phyloP scores from a whole-genome alignment of 2,329 filamentous ascomycete species.

The Fusarium lyarnte region DNA sequence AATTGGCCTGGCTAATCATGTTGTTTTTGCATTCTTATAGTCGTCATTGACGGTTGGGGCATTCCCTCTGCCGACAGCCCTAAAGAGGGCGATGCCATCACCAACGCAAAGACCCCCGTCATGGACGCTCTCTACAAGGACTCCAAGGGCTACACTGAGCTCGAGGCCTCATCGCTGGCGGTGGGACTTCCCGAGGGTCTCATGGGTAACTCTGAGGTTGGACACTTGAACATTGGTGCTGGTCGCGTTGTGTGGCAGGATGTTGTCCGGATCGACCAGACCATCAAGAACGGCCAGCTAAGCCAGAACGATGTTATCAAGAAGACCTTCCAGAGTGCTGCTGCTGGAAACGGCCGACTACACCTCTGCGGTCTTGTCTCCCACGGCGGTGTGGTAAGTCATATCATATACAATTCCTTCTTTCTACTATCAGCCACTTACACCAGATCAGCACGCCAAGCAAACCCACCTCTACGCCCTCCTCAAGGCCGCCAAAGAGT shows the following conservation, averaged over 20 bases:
- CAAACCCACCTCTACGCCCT: conserved; percentile 92
- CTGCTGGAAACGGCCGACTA: conserved; percentile 88
- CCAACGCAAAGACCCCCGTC: conserved; percentile 88
- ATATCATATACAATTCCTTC: not conserved
- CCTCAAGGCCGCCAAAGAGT: conserved; percentile 88
- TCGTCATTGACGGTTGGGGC: conserved; percentile 99
- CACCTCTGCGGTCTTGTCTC: conserved; percentile 93
- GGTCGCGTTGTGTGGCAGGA: conserved; percentile 99
- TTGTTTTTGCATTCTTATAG: conserved; percentile 65
- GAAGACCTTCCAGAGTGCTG: conserved; percentile 79
- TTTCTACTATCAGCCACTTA: conserved; percentile 10
- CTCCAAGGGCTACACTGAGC: conserved; percentile 85
- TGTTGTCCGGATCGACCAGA: conserved; percentile 94
- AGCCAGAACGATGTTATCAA: conserved; percentile 80
- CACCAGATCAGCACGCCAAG: conserved; percentile 78
- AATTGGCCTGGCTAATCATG: conserved; percentile 68
- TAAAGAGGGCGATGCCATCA: conserved; percentile 93
- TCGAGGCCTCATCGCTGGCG: conserved; percentile 94
- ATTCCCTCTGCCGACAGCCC: conserved; percentile 82
- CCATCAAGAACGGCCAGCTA: conserved; percentile 86
- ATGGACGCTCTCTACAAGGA: conserved; percentile 93
- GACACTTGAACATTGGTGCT: conserved; percentile 97
- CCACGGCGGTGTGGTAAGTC: conserved; percentile 85
- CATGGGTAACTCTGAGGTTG: conserved; percentile 99
- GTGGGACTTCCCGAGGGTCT: conserved; percentile 95